A percentile compares a stretch with the other conserved stretches of the same genome.
Conservation (phyloP, 176 grass and related monocot species). For the Oryza meyeriana region DNA sequence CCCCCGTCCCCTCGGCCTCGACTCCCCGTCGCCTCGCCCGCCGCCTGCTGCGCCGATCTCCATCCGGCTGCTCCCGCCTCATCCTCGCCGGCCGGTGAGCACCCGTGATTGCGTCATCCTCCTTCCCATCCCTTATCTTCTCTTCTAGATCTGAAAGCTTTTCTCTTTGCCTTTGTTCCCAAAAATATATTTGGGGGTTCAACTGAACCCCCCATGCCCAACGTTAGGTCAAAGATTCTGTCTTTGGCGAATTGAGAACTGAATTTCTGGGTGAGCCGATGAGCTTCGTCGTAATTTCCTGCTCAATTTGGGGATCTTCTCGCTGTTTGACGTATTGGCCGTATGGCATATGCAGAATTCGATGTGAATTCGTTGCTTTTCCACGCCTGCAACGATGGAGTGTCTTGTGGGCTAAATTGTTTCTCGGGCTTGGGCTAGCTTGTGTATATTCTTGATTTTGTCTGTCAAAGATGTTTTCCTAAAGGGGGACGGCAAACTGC, state of each 20-base stretch:
- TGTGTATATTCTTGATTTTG: not conserved
- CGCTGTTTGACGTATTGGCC: not conserved
- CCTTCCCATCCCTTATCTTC: not conserved
- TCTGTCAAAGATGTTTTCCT: not conserved
- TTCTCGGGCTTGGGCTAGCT: not conserved
- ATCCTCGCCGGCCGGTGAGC: not conserved
- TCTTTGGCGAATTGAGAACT: not conserved
- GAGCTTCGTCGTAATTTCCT: not conserved
- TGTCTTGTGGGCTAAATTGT: not conserved
- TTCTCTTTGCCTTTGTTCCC: not conserved
- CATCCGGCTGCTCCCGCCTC: too few relatives aligned
- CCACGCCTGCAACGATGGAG: not conserved
- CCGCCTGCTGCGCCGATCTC: not conserved
- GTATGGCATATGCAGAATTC: not conserved
- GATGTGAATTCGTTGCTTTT: not conserved
- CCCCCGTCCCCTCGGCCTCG: not conserved
- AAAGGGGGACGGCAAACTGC: not conserved
- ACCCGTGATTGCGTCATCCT: not conserved
- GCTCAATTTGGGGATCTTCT: not conserved
- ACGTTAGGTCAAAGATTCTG: not conserved
- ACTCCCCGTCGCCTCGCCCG: too few relatives aligned
- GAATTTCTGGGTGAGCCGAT: not conserved
- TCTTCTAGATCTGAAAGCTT: not conserved
- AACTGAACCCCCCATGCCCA: not conserved
- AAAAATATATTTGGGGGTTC: not conserved